Evolutionary conservation across 2,329 filamentous ascomycete species (phyloP).

Genomic region (Monosporascus sp.): DNA sequence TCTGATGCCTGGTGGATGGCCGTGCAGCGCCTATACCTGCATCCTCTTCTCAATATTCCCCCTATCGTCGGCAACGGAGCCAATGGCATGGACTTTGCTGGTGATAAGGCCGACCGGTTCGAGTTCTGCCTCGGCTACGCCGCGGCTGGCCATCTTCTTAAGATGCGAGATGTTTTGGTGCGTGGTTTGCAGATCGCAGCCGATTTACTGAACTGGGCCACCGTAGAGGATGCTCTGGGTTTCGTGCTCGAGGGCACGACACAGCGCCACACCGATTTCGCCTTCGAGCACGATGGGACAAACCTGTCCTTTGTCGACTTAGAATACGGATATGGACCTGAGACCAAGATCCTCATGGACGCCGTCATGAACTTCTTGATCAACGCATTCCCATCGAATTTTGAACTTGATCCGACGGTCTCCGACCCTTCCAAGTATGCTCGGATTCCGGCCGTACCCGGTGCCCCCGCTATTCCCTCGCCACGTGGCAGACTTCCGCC

Average conservation of each 20-base stretch:
- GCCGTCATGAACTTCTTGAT: constrained; percentile 55
- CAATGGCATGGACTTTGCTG: constrained; percentile 30
- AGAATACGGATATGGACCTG: constrained; percentile 49
- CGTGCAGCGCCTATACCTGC: constrained; percentile 53
- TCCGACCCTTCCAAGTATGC: constrained; percentile 31
- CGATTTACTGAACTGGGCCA: constrained; percentile 56
- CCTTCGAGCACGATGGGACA: constrained; percentile 13
- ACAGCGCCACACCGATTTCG: constrained; percentile 23
- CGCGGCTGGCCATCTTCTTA: constrained; percentile 55
- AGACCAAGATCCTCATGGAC: constrained; percentile 49
- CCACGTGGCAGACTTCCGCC: constrained; percentile 29
- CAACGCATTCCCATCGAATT: constrained; percentile 53
- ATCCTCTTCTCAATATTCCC: constrained; percentile 39
- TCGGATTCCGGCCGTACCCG: constrained; percentile 42
- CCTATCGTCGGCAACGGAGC: constrained; percentile 22
- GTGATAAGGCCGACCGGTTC: constrained; percentile 39
- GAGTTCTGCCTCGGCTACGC: constrained; percentile 59
- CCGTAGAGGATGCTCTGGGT: constrained; percentile 53
- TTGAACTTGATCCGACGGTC: constrained; percentile 49
- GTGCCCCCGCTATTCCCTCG: constrained; percentile 23
- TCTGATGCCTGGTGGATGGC: constrained; percentile 53
- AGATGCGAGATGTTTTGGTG: constrained; percentile 47
- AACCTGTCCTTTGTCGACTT: constrained; percentile 10
- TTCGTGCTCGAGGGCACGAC: constrained; percentile 46
- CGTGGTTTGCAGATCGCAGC: constrained; percentile 57